Evolutionary conservation across 768 basidiomycete genomes (phyloP), one percentile per base, ranked within the genome.

Genomic region (Tubosaeta sp.): DNA sequence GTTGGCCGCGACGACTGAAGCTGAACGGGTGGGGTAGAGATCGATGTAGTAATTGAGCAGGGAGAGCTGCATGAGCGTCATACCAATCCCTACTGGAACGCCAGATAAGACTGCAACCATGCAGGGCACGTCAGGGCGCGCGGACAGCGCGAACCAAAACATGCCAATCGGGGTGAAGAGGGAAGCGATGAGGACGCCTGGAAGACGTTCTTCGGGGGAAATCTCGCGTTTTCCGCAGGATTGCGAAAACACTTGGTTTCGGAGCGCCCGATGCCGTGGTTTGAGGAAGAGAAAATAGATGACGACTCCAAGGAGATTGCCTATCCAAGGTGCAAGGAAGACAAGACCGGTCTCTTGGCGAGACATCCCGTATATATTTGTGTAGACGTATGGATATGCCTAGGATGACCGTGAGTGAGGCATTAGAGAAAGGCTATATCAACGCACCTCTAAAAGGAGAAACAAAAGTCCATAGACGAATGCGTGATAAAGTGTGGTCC

Each of bases 41-140:
- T 65, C 64, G 36, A 65, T 61, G 54, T 65, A 66, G 41, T 65
- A 66, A 34, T 65, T 65, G 49, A 61, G 47, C 39, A 66, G 24
- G 8, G 59, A 63, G 22, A 66, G 58, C 39, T 66, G 64, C 24
- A 66, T 43, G 3, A 64, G 49, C 29, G 64, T 66, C 64, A 66
- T 63, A 10, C 64, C 64, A 41, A 66, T 59, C 12, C 64, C 64
- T 3, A 66, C 45, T 1, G 64, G 64, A 25, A 66, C 49, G 4
- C 64, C 64, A 0, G 64, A 66, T 38, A 66, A 12, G 13, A 56
- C 43, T 11, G 60, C 39, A 4, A 64, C 5, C 4, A 59, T 21
- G 11, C 45, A 48, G 0, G 53, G 57, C 12, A 27, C 16, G 10
- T 60, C 41, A 1, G 58, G 52, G 1, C 31, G 58, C 2, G 65